A percentile compares a stretch with the other conserved stretches of the same genome.
Evolutionary conservation across 768 basidiomycete species (phyloP).

Genomic region (Boletus sp.): DNA sequence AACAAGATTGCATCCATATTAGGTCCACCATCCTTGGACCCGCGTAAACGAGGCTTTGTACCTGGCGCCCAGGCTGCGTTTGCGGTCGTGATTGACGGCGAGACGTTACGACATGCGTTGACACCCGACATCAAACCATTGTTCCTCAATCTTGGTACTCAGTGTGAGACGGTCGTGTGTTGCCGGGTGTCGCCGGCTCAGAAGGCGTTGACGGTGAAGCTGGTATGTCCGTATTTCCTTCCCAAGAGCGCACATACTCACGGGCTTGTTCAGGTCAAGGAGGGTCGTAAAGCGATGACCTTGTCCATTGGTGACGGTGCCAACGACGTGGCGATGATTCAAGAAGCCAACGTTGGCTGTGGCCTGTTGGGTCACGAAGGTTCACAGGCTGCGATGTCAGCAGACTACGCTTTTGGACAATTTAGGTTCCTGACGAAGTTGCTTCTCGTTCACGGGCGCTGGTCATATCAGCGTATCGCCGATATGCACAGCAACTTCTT

Average conservation of each 20-base stretch:
- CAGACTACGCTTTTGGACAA: slow-evolving; percentile 97
- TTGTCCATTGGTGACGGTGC: slow-evolving; percentile 96
- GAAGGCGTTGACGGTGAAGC: slow-evolving; percentile 94
- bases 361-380: slow-evolving; percentile 93
- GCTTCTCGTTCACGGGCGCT: slow-evolving; percentile 90
- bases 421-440: slow-evolving; percentile 92
- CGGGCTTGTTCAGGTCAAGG: slow-evolving; percentile 66
- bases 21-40: slow-evolving; percentile 67
- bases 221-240: slow-evolving; percentile 47
- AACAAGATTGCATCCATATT: slow-evolving; percentile 91
- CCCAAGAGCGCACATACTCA: neutral
- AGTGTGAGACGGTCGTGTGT: slow-evolving; percentile 97
- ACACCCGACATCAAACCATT: slow-evolving; percentile 72
- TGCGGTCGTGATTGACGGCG: slow-evolving; percentile 95
- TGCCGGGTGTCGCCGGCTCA: slow-evolving; percentile 97
- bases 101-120: slow-evolving; percentile 82
- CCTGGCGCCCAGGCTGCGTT: slow-evolving; percentile 68
- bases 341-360: slow-evolving; percentile 97
- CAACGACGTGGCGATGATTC: slow-evolving; percentile 99
- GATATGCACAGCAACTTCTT: slow-evolving; percentile 99
- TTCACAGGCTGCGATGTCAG: slow-evolving; percentile 98
- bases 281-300: slow-evolving; percentile 94
- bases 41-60: slow-evolving; percentile 62
- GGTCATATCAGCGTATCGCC: slow-evolving; percentile 95
- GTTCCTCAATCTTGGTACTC: slow-evolving; percentile 89